A percentile compares a stretch with the other conserved stretches of the same genome.
phyloP scores from a whole-genome alignment of 2,329 filamentous ascomycete genomes.

The Clonostachys chloroleuca region DNA sequence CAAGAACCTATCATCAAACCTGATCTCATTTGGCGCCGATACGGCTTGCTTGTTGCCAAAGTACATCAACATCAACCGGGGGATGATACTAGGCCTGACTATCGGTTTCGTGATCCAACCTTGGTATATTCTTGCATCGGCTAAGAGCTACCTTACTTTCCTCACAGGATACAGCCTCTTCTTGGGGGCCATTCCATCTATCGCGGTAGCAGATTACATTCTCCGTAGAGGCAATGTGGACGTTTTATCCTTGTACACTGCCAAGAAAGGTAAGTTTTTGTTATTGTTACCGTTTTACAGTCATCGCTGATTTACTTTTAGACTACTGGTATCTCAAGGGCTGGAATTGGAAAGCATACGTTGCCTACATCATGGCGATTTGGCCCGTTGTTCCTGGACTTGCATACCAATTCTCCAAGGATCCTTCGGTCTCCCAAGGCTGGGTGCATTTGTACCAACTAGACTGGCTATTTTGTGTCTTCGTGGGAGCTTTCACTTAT shows the following conservation, averaged over 20 bases:
- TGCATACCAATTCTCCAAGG: too few species aligned
- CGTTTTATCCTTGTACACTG: not conserved
- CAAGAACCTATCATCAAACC: not conserved
- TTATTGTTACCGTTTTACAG: too few species aligned
- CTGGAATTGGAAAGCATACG: too few species aligned
- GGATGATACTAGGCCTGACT: conserved; percentile 29
- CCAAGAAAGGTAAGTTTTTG: not conserved
- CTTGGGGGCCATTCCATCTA: conserved; percentile 13
- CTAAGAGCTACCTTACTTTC: conserved; percentile 12
- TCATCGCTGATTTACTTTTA: too few species aligned
- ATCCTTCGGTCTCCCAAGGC: too few species aligned
- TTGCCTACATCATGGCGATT: too few species aligned
- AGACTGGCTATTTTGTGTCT: too few species aligned
- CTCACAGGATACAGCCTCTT: conserved; percentile 15
- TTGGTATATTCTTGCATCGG: conserved; percentile 15
- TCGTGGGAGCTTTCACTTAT: too few species aligned
- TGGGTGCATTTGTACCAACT: too few species aligned
- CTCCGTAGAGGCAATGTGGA: not conserved
- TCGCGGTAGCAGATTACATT: conserved; percentile 14
- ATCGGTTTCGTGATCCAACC: conserved; percentile 14
- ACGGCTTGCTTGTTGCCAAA: conserved; percentile 38
- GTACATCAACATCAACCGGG: conserved; percentile 52
- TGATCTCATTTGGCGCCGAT: conserved; percentile 9
- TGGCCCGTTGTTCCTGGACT: too few species aligned
- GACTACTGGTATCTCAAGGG: too few species aligned